Percentiles rank a stretch among this genome's conserved stretches.
Evolutionary conservation across 2,329 filamentous ascomycete genomes (phyloP).

Genomic region (Penicillium sp.): DNA sequence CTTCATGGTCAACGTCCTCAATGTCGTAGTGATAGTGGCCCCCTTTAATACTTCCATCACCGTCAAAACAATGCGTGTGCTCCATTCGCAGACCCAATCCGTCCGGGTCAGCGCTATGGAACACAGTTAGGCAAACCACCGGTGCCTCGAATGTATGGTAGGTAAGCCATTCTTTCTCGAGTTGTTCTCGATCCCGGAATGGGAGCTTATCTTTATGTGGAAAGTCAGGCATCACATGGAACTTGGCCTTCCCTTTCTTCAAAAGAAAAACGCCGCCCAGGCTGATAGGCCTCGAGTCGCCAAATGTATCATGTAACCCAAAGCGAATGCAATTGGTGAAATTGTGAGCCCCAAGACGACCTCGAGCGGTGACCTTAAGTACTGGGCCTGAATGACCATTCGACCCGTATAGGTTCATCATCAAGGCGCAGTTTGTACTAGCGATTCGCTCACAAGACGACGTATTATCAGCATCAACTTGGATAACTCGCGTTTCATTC

Average conservation of each 20-base stretch:
- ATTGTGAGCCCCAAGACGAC: conserved; percentile 23
- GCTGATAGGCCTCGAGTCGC: conserved; percentile 39
- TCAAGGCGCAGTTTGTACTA: conserved; percentile 44
- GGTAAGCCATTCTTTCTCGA: conserved; percentile 45
- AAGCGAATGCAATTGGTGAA: conserved; percentile 24
- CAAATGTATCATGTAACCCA: conserved; percentile 31
- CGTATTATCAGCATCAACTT: conserved; percentile 6
- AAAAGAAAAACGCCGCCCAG: conserved; percentile 50
- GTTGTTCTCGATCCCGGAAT: conserved; percentile 32
- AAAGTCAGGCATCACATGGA: conserved; percentile 55
- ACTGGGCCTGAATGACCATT: conserved; percentile 39
- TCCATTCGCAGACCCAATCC: conserved; percentile 49
- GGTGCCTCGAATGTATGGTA: conserved; percentile 45
- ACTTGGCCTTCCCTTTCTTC: conserved; percentile 40
- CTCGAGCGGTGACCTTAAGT: conserved; percentile 41
- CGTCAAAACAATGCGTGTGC: conserved; percentile 53
- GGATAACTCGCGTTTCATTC: conserved; percentile 17
- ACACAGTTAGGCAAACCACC: conserved; percentile 46
- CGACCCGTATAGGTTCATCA: conserved; percentile 51
- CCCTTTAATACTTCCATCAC: conserved; percentile 35
- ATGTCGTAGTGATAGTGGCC: conserved; percentile 54
- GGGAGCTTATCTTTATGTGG: conserved; percentile 29
- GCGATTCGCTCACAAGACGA: conserved; percentile 25
- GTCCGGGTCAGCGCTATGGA: conserved; percentile 50
- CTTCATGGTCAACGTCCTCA: conserved; percentile 33